These are phyloP conservation scores for Fragilaria crotonensis DNA, from an alignment of 108 stramenopile genomes.

Conservation along the genomic window DNA sequence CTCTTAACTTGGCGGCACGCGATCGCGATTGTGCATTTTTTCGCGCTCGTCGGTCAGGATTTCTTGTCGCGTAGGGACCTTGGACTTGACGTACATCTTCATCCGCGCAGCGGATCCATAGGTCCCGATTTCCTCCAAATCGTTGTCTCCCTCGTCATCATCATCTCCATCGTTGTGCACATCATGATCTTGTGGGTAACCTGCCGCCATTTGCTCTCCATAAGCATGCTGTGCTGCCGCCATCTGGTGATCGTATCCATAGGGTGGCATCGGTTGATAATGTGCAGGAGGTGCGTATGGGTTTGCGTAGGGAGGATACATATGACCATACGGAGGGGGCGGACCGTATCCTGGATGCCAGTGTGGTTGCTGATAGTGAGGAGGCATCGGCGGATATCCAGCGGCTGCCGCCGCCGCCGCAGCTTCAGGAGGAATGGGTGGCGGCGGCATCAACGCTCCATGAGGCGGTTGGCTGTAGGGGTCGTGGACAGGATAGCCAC, in stretches of 20 bases:
- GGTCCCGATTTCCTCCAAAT: slow-evolving; percentile 20
- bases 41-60: slow-evolving; percentile 46
- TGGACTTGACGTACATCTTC: slow-evolving; percentile 53
- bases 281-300: not conserved
- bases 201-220: slow-evolving; percentile 1
- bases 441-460: not conserved
- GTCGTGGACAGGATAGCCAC: not conserved
- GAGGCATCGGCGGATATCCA: slow-evolving; percentile 26
- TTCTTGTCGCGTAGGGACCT: slow-evolving; percentile 39
- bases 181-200: not conserved
- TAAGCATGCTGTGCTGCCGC: slow-evolving; percentile 6
- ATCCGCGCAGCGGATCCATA: slow-evolving; percentile 30
- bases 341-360: slow-evolving; percentile 25
- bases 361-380: slow-evolving; percentile 15
- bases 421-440: not conserved
- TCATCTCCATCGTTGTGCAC: slow-evolving; percentile 9
- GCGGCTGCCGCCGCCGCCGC: not conserved
- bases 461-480: not conserved
- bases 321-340: slow-evolving; percentile 16
- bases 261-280: slow-evolving; percentile 10
- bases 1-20: slow-evolving; percentile 51
- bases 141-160: slow-evolving; percentile 18
- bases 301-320: not conserved
- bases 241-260: not conserved
- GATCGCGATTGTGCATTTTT: slow-evolving; percentile 75